phyloP scores from a whole-genome alignment of 495 filamentous ascomycete genomes.

The Podospora anserina region DNA sequence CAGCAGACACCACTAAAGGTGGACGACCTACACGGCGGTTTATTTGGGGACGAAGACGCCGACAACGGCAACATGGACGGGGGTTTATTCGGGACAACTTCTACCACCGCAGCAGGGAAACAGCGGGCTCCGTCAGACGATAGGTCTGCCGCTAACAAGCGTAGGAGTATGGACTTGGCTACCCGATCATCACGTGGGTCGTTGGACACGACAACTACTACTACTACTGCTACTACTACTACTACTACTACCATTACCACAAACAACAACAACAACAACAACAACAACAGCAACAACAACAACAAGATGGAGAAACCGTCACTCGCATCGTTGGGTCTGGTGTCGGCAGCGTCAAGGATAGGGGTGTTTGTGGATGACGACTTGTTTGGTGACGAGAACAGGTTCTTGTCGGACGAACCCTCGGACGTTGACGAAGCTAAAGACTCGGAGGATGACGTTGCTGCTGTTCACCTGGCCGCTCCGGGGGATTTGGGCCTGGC shows the following conservation, averaged over 20 bases:
- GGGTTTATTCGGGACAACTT: neutral
- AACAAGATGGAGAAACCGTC: constrained; percentile 69
- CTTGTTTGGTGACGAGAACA: constrained; percentile 87
- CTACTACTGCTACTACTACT: no score
- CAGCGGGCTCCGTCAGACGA: neutral
- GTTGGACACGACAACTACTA: constrained; percentile 42
- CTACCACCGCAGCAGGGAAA: neutral
- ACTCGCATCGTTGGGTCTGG: constrained; percentile 84
- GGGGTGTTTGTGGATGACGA: constrained; percentile 92
- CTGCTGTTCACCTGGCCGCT: constrained; percentile 90
- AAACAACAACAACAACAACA: constrained; percentile 13
- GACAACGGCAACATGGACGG: constrained; percentile 36
- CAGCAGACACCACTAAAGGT: constrained; percentile 48
- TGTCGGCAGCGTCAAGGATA: constrained; percentile 72
- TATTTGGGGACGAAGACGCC: constrained; percentile 51
- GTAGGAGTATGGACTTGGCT: neutral
- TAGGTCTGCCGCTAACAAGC: neutral
- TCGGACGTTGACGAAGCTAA: constrained; percentile 66
- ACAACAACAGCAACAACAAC: constrained; percentile 51
- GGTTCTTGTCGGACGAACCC: constrained; percentile 79
- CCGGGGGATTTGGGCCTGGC: constrained; percentile 92
- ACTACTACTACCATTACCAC: no score
- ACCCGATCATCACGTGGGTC: constrained; percentile 48
- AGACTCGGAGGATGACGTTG: constrained; percentile 59
- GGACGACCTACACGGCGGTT: constrained; percentile 58